Conservation (phyloP, 805 yeast genomes). For the Ascoidea asiatica region DNA sequence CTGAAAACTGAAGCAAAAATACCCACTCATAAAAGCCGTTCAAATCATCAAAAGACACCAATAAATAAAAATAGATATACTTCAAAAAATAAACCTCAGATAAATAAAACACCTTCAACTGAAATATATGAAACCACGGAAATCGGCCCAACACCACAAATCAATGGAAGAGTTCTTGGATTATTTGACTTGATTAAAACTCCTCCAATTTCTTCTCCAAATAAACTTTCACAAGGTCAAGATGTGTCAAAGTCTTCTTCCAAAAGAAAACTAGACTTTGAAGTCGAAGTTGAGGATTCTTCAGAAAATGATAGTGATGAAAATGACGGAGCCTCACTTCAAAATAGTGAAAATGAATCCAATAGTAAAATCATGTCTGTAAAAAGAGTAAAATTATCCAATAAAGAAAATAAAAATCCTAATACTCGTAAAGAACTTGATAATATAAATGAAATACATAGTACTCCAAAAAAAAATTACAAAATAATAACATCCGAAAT, state of each 20-base stretch:
- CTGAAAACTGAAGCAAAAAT: slow-evolving; percentile 1
- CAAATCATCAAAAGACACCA: slow-evolving; percentile 1
- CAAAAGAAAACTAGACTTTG: slow-evolving; percentile 10
- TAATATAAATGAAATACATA: not conserved
- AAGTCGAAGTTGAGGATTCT: slow-evolving; percentile 10
- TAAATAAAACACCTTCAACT: slow-evolving; percentile 7
- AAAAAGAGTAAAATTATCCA: too few species aligned
- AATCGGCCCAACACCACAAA: slow-evolving; percentile 81
- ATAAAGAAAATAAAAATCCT: not conserved
- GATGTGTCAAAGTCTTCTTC: too few species aligned
- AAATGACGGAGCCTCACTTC: slow-evolving; percentile 5
- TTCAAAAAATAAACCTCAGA: slow-evolving; percentile 12
- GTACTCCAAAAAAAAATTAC: not conserved
- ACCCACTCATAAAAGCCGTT: not conserved
- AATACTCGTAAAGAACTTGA: not conserved
- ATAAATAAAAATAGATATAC: slow-evolving; percentile 9
- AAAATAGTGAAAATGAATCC: too few species aligned
- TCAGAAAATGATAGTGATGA: slow-evolving; percentile 1
- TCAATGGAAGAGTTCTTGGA: slow-evolving; percentile 63
- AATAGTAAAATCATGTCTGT: too few species aligned
- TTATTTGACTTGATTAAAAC: slow-evolving; percentile 43
- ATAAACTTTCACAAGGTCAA: not conserved
- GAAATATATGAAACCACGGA: slow-evolving; percentile 18
- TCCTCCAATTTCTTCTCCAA: slow-evolving; percentile 14
- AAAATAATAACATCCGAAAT: not conserved